Evolutionary conservation across 257 asterid genomes (phyloP).

Genomic region (Echites panduratus): DNA sequence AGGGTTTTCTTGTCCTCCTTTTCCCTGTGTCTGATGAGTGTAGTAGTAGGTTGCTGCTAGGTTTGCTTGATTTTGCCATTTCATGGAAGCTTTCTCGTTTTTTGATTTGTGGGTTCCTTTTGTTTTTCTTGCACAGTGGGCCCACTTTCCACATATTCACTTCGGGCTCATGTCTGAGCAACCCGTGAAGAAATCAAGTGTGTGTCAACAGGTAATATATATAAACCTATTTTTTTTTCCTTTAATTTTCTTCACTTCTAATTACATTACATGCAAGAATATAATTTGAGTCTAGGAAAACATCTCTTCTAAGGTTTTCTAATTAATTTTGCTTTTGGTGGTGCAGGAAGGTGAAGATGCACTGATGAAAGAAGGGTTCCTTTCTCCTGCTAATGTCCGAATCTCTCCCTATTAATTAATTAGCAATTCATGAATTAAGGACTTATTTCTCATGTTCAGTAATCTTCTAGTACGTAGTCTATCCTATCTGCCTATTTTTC

Average conservation of each 20-base stretch:
- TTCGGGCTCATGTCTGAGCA: slow-evolving; percentile 99
- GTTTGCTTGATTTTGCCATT: not conserved
- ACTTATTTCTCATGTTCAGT: not conserved
- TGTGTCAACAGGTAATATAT: slow-evolving; percentile 84
- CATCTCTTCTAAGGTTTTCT: too few species aligned
- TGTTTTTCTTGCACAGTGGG: slow-evolving; percentile 67
- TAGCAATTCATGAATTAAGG: too few species aligned
- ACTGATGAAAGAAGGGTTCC: slow-evolving; percentile 89
- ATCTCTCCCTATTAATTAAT: slow-evolving; percentile 64
- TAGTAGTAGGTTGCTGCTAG: too few species aligned
- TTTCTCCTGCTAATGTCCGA: slow-evolving; percentile 73
- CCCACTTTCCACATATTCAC: slow-evolving; percentile 99
- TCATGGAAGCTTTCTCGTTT: not conserved
- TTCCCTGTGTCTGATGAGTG: too few species aligned
- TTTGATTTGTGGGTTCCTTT: slow-evolving; percentile 18
- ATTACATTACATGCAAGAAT: slow-evolving; percentile 5
- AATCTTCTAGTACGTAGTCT: not conserved
- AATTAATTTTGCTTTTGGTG: too few species aligned
- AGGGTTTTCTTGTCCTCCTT: slow-evolving; percentile 13
- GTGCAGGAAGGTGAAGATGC: slow-evolving; percentile 84
- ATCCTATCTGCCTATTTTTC: too few species aligned
- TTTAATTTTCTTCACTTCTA: too few species aligned
- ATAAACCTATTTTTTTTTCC: not conserved
- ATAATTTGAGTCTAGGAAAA: too few species aligned
- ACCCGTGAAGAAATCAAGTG: slow-evolving; percentile 96